Base-by-base conservation (phyloP, 2,329 filamentous ascomycete genomes). In the Pseudogymnoascus sp. region DNA sequence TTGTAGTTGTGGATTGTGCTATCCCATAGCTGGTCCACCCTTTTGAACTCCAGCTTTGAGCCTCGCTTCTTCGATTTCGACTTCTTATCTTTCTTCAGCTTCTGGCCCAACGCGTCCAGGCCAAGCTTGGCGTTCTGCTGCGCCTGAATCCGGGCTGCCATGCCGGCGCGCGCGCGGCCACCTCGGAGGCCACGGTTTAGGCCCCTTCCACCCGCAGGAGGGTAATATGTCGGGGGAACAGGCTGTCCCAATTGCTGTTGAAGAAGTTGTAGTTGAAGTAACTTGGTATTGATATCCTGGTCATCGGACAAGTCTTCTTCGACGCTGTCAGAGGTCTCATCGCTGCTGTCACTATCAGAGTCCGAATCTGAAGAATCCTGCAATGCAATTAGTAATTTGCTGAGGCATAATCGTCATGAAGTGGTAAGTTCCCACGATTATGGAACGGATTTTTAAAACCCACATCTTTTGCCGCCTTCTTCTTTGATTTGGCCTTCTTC, bases 31-130 rank as follows among this genome's bases (percentile, higher is more conserved):
- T 88, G 81, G 74, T 89, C 86, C 1, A 89, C 84, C 39, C 86
- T 80, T 74, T 88, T 88, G 74, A 81, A 90, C n/a, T 84, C 85
- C n/a, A 84, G 76, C 65, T 83, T 85, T 16, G 80, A 82, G 5
- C 75, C 82, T 60, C 75, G 70, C 67, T 75, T 73, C 60, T 70
- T 73, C 64, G 71, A 36, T 62, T 71, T 74, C 29, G 77, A 77
- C 62, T 77, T 78, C 68, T 77, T 78, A 16, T 65, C 63, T 67
- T 75, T 79, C 57, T 71, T 66, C 66, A 71, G 18, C 59, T 61
- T 61, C 18, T 61, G 63, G 62, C 72, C 62, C 62, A 68, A 60
- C 51, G 69, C 62, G 68, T 73, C 70, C 26, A 70, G 65, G 18
- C 66, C 62, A 16, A 71, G 60, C 42, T 66, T 71, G 23, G 67